Percentiles rank a stretch among this genome's conserved stretches.
These are phyloP conservation scores for Zizania latifolia DNA, from an alignment of 176 grass and related monocot genomes.

Conservation along the genomic window DNA sequence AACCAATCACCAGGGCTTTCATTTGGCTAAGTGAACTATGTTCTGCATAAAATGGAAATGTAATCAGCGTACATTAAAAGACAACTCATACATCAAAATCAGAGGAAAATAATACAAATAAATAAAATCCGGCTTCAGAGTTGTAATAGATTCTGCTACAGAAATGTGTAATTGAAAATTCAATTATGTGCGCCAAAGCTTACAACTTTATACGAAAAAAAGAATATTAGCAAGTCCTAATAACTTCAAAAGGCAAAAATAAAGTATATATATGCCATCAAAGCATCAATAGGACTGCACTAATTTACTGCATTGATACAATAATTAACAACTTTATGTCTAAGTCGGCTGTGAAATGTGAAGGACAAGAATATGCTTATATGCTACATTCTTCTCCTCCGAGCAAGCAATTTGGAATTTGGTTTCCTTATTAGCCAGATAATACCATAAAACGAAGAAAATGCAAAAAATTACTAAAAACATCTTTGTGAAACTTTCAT, in stretches of 20 bases:
- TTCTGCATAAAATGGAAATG: constrained; percentile 27
- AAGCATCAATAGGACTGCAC: neutral
- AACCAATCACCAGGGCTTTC: constrained; percentile 1
- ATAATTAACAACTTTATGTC: neutral
- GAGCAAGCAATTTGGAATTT: constrained; percentile 25
- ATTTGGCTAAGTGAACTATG: neutral
- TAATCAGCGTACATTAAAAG: neutral
- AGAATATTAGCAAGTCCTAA: constrained; percentile 30
- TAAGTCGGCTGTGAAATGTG: neutral
- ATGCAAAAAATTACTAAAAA: neutral
- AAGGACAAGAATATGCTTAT: constrained; percentile 4
- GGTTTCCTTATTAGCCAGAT: neutral
- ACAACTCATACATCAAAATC: neutral
- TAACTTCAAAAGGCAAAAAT: constrained; percentile 10
- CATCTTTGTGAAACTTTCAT: neutral
- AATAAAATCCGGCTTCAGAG: neutral
- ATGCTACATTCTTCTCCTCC: constrained; percentile 13
- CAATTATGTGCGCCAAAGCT: neutral
- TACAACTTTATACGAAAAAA: constrained; percentile 7
- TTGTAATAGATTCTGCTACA: neutral
- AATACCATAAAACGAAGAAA: neutral
- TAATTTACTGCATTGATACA: constrained; percentile 4
- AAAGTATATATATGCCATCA: constrained; percentile 19
- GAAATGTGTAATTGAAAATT: neutral
- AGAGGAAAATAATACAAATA: neutral